These are phyloP conservation scores for Monosporascus sp. DNA, from an alignment of 2,329 filamentous ascomycete genomes.

Conservation along the genomic window DNA sequence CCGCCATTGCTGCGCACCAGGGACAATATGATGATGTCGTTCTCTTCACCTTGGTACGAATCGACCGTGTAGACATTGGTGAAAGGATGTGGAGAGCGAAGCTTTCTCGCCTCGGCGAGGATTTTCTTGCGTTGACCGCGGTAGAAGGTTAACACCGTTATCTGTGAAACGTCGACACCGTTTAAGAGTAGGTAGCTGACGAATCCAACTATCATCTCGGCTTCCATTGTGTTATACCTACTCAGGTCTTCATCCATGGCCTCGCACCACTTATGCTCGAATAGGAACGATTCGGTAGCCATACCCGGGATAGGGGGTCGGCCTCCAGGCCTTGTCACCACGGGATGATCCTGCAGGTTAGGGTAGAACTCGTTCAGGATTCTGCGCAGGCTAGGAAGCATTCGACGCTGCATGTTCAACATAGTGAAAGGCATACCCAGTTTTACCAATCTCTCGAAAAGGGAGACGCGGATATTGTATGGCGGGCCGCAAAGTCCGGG, in stretches of 20 bases:
- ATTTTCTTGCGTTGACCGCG: slow-evolving; percentile 73
- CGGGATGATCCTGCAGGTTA: slow-evolving; percentile 37
- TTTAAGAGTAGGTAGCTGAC: slow-evolving; percentile 68
- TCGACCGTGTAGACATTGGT: slow-evolving; percentile 75
- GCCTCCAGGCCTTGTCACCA: slow-evolving; percentile 27
- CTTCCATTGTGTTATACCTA: slow-evolving; percentile 65
- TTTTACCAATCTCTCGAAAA: slow-evolving; percentile 74
- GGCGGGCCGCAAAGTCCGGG: slow-evolving; percentile 53
- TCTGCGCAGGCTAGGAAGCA: slow-evolving; percentile 40
- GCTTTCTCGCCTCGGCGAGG: slow-evolving; percentile 38
- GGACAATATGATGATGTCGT: slow-evolving; percentile 75
- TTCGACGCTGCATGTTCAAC: slow-evolving; percentile 62
- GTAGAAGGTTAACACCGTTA: slow-evolving; percentile 85
- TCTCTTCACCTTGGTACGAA: slow-evolving; percentile 88
- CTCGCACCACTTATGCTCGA: slow-evolving; percentile 59
- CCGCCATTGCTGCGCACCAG: slow-evolving; percentile 65
- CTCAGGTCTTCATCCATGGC: slow-evolving; percentile 57
- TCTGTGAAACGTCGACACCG: slow-evolving; percentile 51
- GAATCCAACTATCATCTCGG: slow-evolving; percentile 69
- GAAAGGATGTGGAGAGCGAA: slow-evolving; percentile 21
- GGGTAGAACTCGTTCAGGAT: slow-evolving; percentile 46
- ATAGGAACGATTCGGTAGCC: slow-evolving; percentile 37
- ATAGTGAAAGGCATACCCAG: slow-evolving; percentile 59
- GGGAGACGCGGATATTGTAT: slow-evolving; percentile 65
- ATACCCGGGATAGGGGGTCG: slow-evolving; percentile 42